Percentiles rank a stretch among this genome's conserved stretches.
Conservation (phyloP, 495 filamentous ascomycete species). For the Aspergillus funiculosus region DNA sequence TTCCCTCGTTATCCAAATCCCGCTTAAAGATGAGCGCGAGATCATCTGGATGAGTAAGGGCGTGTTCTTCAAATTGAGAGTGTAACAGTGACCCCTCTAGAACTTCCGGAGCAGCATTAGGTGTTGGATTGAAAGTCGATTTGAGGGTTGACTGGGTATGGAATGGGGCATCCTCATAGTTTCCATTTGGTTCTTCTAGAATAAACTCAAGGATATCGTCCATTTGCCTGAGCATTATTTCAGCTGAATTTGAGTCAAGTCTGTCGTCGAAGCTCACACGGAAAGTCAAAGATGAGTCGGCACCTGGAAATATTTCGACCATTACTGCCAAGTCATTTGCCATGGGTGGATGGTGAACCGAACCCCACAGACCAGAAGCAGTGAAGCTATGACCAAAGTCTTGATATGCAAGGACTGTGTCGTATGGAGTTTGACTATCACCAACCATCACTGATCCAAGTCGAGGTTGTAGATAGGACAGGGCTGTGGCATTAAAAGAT, state of each 20-base stretch:
- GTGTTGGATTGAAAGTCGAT: slow-evolving; percentile 20
- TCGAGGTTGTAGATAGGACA: slow-evolving; percentile 21
- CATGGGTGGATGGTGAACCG: slow-evolving; percentile 21
- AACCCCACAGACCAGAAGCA: slow-evolving; percentile 16
- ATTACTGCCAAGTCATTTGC: slow-evolving; percentile 25
- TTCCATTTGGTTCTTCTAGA: slow-evolving; percentile 17
- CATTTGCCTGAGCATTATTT: slow-evolving; percentile 27
- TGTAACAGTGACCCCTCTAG: slow-evolving; percentile 18
- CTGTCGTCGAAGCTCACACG: slow-evolving; percentile 21
- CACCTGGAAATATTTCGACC: slow-evolving; percentile 23
- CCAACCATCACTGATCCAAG: slow-evolving; percentile 18
- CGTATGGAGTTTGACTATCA: slow-evolving; percentile 19
- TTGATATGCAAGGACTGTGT: slow-evolving; percentile 23
- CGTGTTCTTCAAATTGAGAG: slow-evolving; percentile 27
- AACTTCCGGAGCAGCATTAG: slow-evolving; percentile 9
- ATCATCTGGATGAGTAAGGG: slow-evolving; percentile 16
- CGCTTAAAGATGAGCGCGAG: slow-evolving; percentile 27
- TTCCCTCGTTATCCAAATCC: slow-evolving; percentile 19
- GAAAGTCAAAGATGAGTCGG: slow-evolving; percentile 19
- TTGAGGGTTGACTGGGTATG: slow-evolving; percentile 14
- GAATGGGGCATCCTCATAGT: slow-evolving; percentile 13
- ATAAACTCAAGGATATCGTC: slow-evolving; percentile 22
- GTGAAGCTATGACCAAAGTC: slow-evolving; percentile 20
- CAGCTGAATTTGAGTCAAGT: slow-evolving; percentile 19
- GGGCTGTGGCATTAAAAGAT: slow-evolving; percentile 16